Evolutionary conservation across 306 rosid genomes (phyloP), one percentile per base, ranked within the genome.

Genomic region (Datisca glomerata): DNA sequence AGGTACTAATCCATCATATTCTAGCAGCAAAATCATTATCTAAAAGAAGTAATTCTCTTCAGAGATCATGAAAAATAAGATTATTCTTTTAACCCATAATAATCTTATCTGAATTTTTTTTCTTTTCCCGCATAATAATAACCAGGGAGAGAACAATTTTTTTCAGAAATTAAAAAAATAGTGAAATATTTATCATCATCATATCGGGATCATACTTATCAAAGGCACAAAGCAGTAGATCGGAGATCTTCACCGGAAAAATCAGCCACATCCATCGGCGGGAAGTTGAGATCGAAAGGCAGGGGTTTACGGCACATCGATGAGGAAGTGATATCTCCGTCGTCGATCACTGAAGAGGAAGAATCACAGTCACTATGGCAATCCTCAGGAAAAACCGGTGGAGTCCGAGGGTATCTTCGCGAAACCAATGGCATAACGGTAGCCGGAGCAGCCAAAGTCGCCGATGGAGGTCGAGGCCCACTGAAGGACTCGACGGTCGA

Each of bases 311-410:
- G 76, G 24, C 65, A 59, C 55, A 74, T 27, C 3, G 75, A 63
- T 0, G 93, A 69, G 7, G 70, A 69, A 0, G 19, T 68, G 21
- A 65, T 51, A n/a, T 63, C 81, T 8, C 64, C 81, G 11, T 75
- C 82, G 25, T 71, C 86, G 1, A 81, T 63, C 3, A 80, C 93
- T 6, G 92, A 81, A 0, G 92, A 78, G 14, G 96, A 86, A 0
- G 96, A 86, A 22, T 78, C 96, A 49, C 96, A 86, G 64, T 81
- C 94, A 47, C 96, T 86, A 27, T 69, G 94, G 63, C 94, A 81
- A 36, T 86, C 96, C 45, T 78, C 93, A 0, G 93, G 83, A 3
- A 62, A 72, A 3, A 75, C 34, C 1, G 94, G 83, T 10, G 94
- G 94, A 1, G 83, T 58, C 23, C 83, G 56, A 0, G 86, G 83